Base-by-base conservation (phyloP, 495 filamentous ascomycete species). In the Aspergillus taichungensis region DNA sequence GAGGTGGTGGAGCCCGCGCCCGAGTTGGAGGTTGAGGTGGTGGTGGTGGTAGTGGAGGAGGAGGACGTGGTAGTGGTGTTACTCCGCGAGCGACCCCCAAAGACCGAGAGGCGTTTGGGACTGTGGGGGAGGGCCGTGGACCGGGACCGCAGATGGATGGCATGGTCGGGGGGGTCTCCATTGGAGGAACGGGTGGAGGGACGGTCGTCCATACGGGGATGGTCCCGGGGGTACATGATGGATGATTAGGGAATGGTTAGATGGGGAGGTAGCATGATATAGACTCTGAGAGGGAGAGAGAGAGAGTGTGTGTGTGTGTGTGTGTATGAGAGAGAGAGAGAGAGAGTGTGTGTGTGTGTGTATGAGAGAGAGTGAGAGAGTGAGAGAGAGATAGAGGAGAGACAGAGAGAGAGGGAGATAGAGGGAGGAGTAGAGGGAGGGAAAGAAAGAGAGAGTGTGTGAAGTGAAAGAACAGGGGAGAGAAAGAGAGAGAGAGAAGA, bases 41-140 rank as follows among this genome's bases (percentile, higher is more conserved):
- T 68, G 13, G 67, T 68, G 13, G 69, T 73, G 34, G 18, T 24
- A 4, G 4, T 24, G 18, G 18, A 24, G 6, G 62, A 64, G 24
- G 62, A 47, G 30, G 56, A 63, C 1, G 67, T 63, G 29, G 57
- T 68, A 11, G 67, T 68, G n/a, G 69, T 73, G 34, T 73, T 73
- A 50, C 67, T 71, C 46, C 69, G 53, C 3, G 69, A 67, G 28
- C 69, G 66, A 33, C 65, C 65, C 32, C 57, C 54, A 13, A 73
- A 71, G 46, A 71, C 65, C 0, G 69, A 73, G 11, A 66, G 31
- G 13, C 67, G 60, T 54, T 65, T 73, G 13, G 69, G 67, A 46
- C 63, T 71, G 12, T 68, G 56, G 8, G 61, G 42, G 46, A 62
- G 58, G 9, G 64, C 67, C 14, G 60, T 69, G 7, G 69, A 73